Evolutionary conservation across 768 basidiomycete genomes (phyloP), one percentile per base, ranked within the genome.

Genomic region (Pleurotus platypus): DNA sequence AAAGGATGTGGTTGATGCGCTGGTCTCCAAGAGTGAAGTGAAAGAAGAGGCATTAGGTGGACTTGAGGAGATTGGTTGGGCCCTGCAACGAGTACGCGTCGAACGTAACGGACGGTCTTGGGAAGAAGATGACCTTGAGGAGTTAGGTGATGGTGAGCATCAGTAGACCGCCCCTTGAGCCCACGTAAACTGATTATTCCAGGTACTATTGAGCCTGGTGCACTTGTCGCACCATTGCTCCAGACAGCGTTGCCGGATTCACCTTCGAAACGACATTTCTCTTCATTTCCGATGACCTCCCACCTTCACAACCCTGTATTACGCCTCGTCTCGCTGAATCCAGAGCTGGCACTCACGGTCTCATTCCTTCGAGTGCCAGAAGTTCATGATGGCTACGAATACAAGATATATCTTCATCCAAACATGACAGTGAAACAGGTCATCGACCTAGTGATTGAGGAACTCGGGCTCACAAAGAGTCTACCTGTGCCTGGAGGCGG

Each of bases 311-410:
- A 75, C 2, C 86, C 91, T 8, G 70, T 77, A 2, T 68, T 93
- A 40, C 86, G 90, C 1, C 74, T 94, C 43, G 85, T 93, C 2
- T 88, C 88, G 4, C 74, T 86, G 2, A 82, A 92, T 62, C 79
- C 85, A 3, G 68, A 74, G 13, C 76, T 90, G n/a, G 75, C 76
- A 0, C 43, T 87, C 18, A 69, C 72, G 1, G 64, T 89, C 39
- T 65, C 75, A 0, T 89, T 91, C 68, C 68, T 79, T 43, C 83
- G 88, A 46, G 81, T 93, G 13, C 90, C 90, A 2, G 87, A 91
- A 67, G 82, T 93, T 57, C 80, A 86, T 50, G 92, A 93, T 62
- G 86, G 78, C 2, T 91, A 86, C 63, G 63, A 73, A 60, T 85
- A 86, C 75, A 85, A 78, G 51, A 61, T 83, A 40, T 94, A 85